phyloP scores from a whole-genome alignment of 2,329 filamentous ascomycete genomes.

The Apiospora pterosperma region DNA sequence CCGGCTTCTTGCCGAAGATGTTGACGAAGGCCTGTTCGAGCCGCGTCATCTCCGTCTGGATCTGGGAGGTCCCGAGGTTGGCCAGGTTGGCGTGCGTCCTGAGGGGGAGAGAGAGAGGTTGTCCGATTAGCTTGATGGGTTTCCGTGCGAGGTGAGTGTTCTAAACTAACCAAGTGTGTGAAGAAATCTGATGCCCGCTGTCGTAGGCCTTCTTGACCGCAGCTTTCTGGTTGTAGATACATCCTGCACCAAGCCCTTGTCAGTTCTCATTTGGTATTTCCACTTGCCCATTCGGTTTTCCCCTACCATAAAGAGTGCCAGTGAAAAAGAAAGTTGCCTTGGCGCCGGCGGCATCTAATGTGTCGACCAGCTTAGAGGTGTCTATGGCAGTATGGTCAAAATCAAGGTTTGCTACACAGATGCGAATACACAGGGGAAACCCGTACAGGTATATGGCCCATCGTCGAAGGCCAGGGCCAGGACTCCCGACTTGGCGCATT shows the following conservation, averaged over 20 bases:
- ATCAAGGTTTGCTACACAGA: no score
- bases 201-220: constrained; percentile 52
- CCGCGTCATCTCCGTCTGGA: constrained; percentile 45
- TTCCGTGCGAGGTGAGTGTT: background rate
- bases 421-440: background rate
- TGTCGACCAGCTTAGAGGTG: constrained; percentile 47
- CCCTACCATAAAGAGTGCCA: constrained; percentile 41
- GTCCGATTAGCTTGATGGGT: background rate
- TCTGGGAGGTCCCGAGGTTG: constrained; percentile 32
- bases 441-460: constrained; percentile 40
- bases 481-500: constrained; percentile 40
- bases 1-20: constrained; percentile 45
- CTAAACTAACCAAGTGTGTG: constrained; percentile 44
- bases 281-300: background rate
- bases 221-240: constrained; percentile 45
- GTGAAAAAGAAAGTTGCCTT: constrained; percentile 55
- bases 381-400: constrained; percentile 14
- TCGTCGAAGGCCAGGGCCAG: constrained; percentile 54
- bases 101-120: background rate
- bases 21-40: constrained; percentile 49
- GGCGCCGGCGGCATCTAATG: constrained; percentile 42
- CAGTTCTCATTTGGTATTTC: constrained; percentile 16
- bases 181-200: constrained; percentile 50
- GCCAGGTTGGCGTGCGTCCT: constrained; percentile 46
- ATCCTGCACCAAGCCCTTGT: constrained; percentile 23